Base-by-base conservation (phyloP, 495 filamentous ascomycete genomes). In the Penicillium cataractarum region DNA sequence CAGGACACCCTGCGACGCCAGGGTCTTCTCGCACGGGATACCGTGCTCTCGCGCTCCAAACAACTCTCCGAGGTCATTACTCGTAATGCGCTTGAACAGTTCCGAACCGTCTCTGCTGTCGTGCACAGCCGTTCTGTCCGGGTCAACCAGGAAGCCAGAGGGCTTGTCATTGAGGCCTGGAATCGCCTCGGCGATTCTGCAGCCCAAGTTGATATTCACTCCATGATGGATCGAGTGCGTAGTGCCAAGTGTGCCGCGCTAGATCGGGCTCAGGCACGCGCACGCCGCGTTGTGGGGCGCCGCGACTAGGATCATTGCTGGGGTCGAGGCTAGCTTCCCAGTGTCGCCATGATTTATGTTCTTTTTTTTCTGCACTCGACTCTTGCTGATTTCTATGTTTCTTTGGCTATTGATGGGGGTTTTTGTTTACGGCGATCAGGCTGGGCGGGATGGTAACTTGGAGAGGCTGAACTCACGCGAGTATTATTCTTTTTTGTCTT, bases 261-360 rank as follows among this genome's bases (percentile, higher is more conserved):
- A 55, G 71, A 69, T 56, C 76, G 64, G 12, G 78, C 78, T 44
- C 80, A 82, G 48, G 70, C 68, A 57, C 70, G 70, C 44, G 80
- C 78, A 22, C 74, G 71, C 42, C 58, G 71, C 40, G 49, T 82
- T 52, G 51, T 76, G 60, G 70, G 62, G 52, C 62, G 67, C 33
- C 65, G 62, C 49, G 55, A 64, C 64, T 57, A 60, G 26, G 44
- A 19, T 21, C 3, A 60, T 27, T 10, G 22, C 31, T 52, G 31
- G 32, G 57, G 48, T 51, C 54, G 55, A 46, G 50, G 26, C 22
- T 35, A 37, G 19, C 58, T 32, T 24, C 26, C 37, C 40, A 56
- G 52, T 50, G 37, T 46, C 29, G 24, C 27, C 19, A 24, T 54
- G 37, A 35, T 56, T 48, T 51, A n/a, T n/a, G n/a, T 63, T 21